Conservation (phyloP, 208 protist species). For the Angomonas desouzai region DNA sequence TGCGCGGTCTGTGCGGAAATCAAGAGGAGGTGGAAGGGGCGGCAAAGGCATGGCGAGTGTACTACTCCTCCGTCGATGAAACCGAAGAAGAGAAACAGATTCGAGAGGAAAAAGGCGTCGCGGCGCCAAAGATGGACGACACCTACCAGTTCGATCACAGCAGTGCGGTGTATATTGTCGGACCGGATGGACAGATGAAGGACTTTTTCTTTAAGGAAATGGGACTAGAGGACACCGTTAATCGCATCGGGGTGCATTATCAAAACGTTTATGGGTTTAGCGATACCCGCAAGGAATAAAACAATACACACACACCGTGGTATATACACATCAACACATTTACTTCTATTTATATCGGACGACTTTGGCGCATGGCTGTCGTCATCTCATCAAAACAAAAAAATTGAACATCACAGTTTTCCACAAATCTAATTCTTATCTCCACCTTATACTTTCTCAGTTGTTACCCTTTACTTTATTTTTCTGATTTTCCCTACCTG, state of each 20-base stretch:
- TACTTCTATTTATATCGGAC: too few species aligned
- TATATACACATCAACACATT: too few species aligned
- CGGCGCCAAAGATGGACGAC: conserved; percentile 54
- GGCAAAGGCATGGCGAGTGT: conserved; percentile 68
- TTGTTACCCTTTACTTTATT: too few species aligned
- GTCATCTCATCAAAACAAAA: background rate
- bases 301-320: too few species aligned
- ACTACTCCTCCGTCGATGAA: conserved; percentile 81
- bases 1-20: conserved; percentile 60
- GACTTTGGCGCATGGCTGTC: too few species aligned
- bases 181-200: conserved; percentile 82
- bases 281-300: conserved; percentile 29
- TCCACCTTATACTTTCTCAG: too few species aligned
- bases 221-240: conserved; percentile 55
- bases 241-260: conserved; percentile 62
- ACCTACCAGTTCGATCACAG: conserved; percentile 87
- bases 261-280: conserved; percentile 74
- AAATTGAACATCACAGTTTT: background rate
- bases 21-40: conserved; percentile 46
- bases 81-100: conserved; percentile 62
- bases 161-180: conserved; percentile 81
- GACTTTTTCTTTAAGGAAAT: conserved; percentile 89
- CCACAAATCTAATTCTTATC: too few species aligned
- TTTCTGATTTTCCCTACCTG: too few species aligned
- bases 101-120: conserved; percentile 56